Base-by-base conservation (phyloP, 2,329 filamentous ascomycete genomes). In the Aureobasidium subglaciale region DNA sequence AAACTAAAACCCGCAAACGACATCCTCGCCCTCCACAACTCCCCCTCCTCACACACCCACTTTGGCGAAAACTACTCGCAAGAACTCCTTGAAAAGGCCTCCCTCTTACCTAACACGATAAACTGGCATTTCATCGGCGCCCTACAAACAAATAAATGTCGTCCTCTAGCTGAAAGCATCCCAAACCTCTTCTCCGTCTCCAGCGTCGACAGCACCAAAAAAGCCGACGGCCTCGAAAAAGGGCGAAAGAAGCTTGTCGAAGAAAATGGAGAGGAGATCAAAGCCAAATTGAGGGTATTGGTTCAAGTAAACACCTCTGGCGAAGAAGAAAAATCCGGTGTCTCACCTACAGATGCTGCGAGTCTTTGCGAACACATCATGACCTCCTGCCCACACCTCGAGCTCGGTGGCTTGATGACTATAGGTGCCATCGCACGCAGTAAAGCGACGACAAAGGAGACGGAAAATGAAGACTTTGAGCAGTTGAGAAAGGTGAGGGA, bases 91-190 rank as follows among this genome's bases (percentile, higher is more conserved):
- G 87, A 95, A 69, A 99, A 99, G 72, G 86, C 90, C 1, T 79
- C 81, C 32, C 69, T 96, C 18, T 80, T 99, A 10, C 92, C 93
- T 0, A 73, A 74, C 41, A 80, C 78, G 30, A 87, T 99, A 62
- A 80, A 80, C 64, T 99, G 93, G 93, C 93, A 99, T 72, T 96
- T 97, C 71, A 99, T 97, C 68, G 93, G 93, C 35, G 90, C 88
- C 0, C 74, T 99, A 35, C 93, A 99, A 72, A 91, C 88, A 13
- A 95, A 91, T 63, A 96, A 97, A 75, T 96, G 90, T 79, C 90
- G 90, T 64, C 81, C 82, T 40, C 80, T 99, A 9, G 89, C 91
- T 3, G 78, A 83, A 65, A 84, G 87, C 64, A 88, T 97, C 60
- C 86, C 87, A 25, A 96, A 95, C 64, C 81, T 99, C 41, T 95